Base-by-base conservation (phyloP, 106 monocot species). In the Acanthochlamys bracteata region DNA sequence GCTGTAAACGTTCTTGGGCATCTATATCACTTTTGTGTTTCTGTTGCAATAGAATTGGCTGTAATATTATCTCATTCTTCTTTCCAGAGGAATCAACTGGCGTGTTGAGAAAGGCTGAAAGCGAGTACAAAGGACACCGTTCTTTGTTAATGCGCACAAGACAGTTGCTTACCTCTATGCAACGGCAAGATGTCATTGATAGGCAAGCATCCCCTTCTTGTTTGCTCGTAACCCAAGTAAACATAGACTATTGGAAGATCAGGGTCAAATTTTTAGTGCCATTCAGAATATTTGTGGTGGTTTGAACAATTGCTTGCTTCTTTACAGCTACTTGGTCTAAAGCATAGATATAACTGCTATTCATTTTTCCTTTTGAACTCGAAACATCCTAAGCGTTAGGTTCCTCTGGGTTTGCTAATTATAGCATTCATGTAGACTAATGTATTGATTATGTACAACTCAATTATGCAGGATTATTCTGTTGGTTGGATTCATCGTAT, bases 91-190 rank as follows among this genome's bases (percentile, higher is more conserved):
- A 83, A 77, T 98, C 98, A 68, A 88, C 92, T 11, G 65, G 74
- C 41, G 88, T 92, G 24, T 71, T 98, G 58, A 78, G 60, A 41
- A 89, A 98, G 62, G 98, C 98, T 66, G 98, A 98, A 58, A 78
- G 69, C 60, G 96, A 96, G 73, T 96, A 88, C 63, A 91, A 88
- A 60, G 98, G 98, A 10, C 98, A 98, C 57, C 80, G 85, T 20
- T 98, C 98, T 67, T 75, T 98, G 70, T 70, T 98, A 53, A 75
- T 67, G 64, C 80, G 92, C 22, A 98, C 98, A 2, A 70, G 98
- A 24, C 54, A 65, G 39, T 81, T 98, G 66, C 91, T 98, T 39
- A 60, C 88, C 59, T 81, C 85, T 52, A 98, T 98, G 98, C 73
- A 65, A 14, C 85, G 85, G 2, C 91, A 92, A 58, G 98, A 91